Evolutionary conservation across 805 yeast genomes (phyloP), one percentile per base, ranked within the genome.

Genomic region (Candida dajiaensis): DNA sequence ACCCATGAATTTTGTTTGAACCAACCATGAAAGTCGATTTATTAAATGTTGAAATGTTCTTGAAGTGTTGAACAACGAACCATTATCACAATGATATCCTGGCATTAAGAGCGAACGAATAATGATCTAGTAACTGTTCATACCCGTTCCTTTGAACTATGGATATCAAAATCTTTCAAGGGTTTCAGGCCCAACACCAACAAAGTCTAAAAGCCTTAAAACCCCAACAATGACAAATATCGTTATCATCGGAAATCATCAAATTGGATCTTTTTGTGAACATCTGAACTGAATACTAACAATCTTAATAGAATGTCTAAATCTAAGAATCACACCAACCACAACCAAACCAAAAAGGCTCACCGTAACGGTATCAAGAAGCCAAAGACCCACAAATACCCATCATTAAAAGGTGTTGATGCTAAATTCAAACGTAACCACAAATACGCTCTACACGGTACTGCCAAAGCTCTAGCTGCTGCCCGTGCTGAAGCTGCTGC

Each of bases 311-410:
- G 73, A 77, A 92, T 94, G 99, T 74, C 99, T 76, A 94, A 94
- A 81, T 92, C 98, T 64, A 94, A 94, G 97, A 94, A 94, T 80
- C 98, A 94, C 76, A 94, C 99, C 78, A 90, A 89, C 78, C 99
- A 94, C 80, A 94, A 94, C 95, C 98, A 92, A 80, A 87, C 85
- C 89, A 86, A 77, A 74, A 94, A 94, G 95, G 98, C 98, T 70
- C 99, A 94, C 97, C 90, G 85, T 74, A 94, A 94, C 86, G 99
- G 99, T 81, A 92, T 94, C 81, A 92, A 92, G 87, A 94, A 92
- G 90, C 97, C 97, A 67, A 87, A 81, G 84, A 85, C 96, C 71
- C 77, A 82, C 95, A 90, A 88, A 81, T 89, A 92, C 84, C 96
- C 97, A 64, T 90, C 98, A 61, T 81, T 89, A 77, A 92, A 88